Evolutionary conservation across 164 flowering plant species (phyloP).

Genomic region (Piper longum): DNA sequence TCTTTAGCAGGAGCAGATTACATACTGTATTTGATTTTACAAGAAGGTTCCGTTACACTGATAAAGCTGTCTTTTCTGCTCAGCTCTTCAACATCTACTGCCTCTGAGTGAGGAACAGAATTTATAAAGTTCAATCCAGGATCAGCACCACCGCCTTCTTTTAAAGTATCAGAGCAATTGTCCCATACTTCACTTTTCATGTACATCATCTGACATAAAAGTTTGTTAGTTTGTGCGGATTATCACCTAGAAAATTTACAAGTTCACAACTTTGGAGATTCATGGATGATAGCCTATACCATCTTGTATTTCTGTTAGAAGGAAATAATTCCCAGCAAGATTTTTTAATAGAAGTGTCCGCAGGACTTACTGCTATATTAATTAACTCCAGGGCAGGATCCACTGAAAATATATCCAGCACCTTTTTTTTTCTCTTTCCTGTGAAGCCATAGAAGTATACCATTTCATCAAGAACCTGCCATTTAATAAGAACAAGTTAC

Average conservation of each 20-base stretch:
- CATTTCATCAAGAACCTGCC: slow-evolving; percentile 48
- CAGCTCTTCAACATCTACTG: slow-evolving; percentile 31
- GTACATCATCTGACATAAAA: slow-evolving; percentile 38
- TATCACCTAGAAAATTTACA: too few species aligned
- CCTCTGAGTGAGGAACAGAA: slow-evolving; percentile 18
- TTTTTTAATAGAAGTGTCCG: background rate
- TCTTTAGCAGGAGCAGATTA: background rate
- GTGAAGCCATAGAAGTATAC: slow-evolving; percentile 9
- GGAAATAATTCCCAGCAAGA: background rate
- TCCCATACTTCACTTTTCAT: slow-evolving; percentile 80
- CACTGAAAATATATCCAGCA: slow-evolving; percentile 21
- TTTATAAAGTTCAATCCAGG: slow-evolving; percentile 9
- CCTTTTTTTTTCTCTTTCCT: slow-evolving; percentile 15
- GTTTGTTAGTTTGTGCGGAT: background rate
- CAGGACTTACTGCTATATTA: slow-evolving; percentile 72
- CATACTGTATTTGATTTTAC: slow-evolving; percentile 14
- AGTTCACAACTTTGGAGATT: background rate
- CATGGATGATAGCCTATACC: background rate
- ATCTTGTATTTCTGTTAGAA: background rate
- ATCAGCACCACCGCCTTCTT: slow-evolving; percentile 18
- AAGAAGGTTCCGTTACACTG: slow-evolving; percentile 7
- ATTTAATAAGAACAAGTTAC: background rate
- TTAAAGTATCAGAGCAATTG: slow-evolving; percentile 60
- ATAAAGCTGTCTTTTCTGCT: too few species aligned
- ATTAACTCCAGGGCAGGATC: slow-evolving; percentile 57